phyloP scores from a whole-genome alignment of 2,329 filamentous ascomycete genomes.

The Alternaria hordeiaustralica region DNA sequence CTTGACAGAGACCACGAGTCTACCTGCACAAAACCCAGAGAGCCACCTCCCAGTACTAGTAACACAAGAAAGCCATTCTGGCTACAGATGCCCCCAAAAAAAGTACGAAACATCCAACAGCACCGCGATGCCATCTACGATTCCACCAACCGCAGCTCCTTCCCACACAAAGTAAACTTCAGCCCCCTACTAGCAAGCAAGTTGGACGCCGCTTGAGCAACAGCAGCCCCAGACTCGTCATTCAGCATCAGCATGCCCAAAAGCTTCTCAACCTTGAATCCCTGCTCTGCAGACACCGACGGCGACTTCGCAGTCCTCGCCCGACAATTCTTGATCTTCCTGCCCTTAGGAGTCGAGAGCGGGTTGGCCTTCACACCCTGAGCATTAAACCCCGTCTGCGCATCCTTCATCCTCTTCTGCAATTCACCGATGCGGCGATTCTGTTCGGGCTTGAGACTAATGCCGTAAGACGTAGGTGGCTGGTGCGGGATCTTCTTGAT shows the following conservation, averaged over 20 bases:
- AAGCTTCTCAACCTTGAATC: not conserved
- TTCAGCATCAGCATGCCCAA: not conserved
- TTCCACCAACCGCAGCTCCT: not conserved
- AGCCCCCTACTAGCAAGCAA: not conserved
- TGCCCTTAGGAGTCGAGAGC: not conserved
- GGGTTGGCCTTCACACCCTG: not conserved
- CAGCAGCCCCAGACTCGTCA: not conserved
- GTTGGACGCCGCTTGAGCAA: not conserved
- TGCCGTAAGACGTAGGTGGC: accelerated
- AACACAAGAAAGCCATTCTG: not conserved
- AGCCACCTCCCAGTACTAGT: not conserved
- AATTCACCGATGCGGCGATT: not conserved
- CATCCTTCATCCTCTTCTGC: not conserved
- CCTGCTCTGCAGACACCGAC: not conserved
- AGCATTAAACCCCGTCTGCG: not conserved
- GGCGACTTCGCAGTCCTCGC: not conserved
- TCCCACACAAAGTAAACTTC: not conserved
- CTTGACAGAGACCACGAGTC: not conserved
- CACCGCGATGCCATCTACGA: not conserved
- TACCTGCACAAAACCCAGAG: not conserved
- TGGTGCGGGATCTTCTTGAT: not conserved
- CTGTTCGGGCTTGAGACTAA: not conserved
- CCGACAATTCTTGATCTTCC: not conserved
- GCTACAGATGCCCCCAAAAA: not conserved
- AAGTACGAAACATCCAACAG: not conserved